These are phyloP conservation scores for Bromus sterilis DNA, from an alignment of 176 grass and related monocot genomes.

Conservation along the genomic window DNA sequence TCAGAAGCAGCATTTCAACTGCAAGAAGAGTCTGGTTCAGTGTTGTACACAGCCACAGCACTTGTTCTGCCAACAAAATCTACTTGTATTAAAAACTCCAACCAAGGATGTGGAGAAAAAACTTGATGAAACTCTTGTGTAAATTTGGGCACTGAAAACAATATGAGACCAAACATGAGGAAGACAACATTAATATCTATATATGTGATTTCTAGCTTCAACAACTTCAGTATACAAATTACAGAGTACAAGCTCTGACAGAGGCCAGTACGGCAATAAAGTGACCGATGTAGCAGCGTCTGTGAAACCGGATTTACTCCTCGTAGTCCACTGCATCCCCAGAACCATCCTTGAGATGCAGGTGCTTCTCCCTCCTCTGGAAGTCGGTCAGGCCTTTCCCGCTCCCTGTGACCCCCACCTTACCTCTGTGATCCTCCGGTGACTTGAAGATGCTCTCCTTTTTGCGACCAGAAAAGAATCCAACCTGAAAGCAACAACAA, in stretches of 20 bases:
- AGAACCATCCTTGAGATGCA: conserved; percentile 71
- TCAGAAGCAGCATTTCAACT: conserved; percentile 10
- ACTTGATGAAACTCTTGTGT: not conserved
- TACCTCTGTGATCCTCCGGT: conserved; percentile 86
- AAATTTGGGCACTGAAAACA: not conserved
- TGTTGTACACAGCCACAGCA: not conserved
- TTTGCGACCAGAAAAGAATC: conserved; percentile 90
- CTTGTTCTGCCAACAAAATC: not conserved
- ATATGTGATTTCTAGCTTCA: conserved; percentile 17
- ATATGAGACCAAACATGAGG: not conserved
- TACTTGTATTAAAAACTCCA: not conserved
- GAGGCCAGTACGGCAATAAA: not conserved
- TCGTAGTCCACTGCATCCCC: conserved; percentile 39
- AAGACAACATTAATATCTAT: not conserved
- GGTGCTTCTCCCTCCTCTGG: conserved; percentile 95
- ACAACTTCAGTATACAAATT: not conserved
- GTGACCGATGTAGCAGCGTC: not conserved
- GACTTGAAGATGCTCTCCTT: conserved; percentile 99
- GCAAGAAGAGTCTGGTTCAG: not conserved
- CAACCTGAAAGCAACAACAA: conserved; percentile 43
- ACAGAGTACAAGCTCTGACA: not conserved
- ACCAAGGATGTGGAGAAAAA: not conserved
- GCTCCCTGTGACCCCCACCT: conserved; percentile 94
- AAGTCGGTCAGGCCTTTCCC: conserved; percentile 96
- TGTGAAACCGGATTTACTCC: conserved; percentile 35